Conservation (phyloP, 2,329 filamentous ascomycete genomes). For the Paecilomyces fulvus region DNA sequence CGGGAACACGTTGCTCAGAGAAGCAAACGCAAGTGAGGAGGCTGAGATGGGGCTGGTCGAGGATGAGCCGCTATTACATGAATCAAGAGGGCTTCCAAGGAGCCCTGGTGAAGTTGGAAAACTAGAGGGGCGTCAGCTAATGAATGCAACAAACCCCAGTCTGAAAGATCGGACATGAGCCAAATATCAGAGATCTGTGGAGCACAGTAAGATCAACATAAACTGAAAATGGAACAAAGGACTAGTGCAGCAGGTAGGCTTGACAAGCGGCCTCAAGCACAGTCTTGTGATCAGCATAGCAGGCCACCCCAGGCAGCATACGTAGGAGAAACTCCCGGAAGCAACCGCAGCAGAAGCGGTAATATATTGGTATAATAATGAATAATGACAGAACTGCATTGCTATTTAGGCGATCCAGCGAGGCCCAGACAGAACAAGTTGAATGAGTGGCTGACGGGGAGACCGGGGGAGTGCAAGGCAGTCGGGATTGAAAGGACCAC, state of each 20-base stretch:
- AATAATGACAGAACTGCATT: slow-evolving; percentile 14
- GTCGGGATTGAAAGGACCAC: slow-evolving; percentile 38
- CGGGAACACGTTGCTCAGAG: slow-evolving; percentile 28
- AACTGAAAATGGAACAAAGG: slow-evolving; percentile 3
- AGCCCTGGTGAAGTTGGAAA: slow-evolving; percentile 44
- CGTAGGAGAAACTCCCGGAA: slow-evolving; percentile 1
- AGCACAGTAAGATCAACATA: neutral
- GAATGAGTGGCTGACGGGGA: slow-evolving; percentile 22
- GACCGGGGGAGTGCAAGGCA: slow-evolving; percentile 22
- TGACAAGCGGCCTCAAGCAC: slow-evolving; percentile 1
- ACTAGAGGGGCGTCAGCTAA: slow-evolving; percentile 27
- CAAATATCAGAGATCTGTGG: slow-evolving; percentile 5
- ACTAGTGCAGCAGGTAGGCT: slow-evolving; percentile 1
- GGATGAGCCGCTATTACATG: slow-evolving; percentile 44
- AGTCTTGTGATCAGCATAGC: slow-evolving; percentile 4
- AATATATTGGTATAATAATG: slow-evolving; percentile 17
- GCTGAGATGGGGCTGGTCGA: slow-evolving; percentile 45
- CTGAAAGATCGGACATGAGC: slow-evolving; percentile 8
- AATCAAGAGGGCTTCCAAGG: slow-evolving; percentile 44
- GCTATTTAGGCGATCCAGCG: slow-evolving; percentile 22
- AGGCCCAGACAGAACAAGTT: slow-evolving; percentile 18
- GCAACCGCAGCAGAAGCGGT: slow-evolving; percentile 1
- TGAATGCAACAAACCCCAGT: slow-evolving; percentile 9
- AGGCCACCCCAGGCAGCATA: neutral
- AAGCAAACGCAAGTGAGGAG: slow-evolving; percentile 39